Percentiles rank a stretch among this genome's conserved stretches.
Evolutionary conservation across 495 filamentous ascomycete species (phyloP).

Genomic region (Xylaria castorea): DNA sequence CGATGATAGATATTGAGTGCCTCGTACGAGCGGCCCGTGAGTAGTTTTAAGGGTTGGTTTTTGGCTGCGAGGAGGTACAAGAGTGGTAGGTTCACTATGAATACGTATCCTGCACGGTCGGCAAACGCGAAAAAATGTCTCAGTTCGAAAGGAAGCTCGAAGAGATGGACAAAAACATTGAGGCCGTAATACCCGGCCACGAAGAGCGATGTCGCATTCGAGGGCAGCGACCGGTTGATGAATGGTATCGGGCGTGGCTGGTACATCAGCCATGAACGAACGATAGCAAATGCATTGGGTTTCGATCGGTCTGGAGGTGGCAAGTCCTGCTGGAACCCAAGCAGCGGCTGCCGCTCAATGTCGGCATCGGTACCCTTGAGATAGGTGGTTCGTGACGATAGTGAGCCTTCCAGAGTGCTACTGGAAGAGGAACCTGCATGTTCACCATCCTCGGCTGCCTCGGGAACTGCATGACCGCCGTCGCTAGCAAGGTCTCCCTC

Average conservation of each 20-base stretch:
- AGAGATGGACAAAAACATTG: constrained; percentile 63
- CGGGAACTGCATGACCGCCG: constrained; percentile 1
- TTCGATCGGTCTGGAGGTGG: constrained; percentile 1
- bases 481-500: constrained; percentile 15
- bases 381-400: constrained; percentile 29
- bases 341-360: constrained; percentile 38
- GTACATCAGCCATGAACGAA: constrained; percentile 52
- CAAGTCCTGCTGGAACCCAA: constrained; percentile 19
- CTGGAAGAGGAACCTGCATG: constrained; percentile 36
- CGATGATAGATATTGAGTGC: constrained; percentile 68
- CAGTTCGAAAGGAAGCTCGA: constrained; percentile 50
- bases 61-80: constrained; percentile 69
- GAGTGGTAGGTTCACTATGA: constrained; percentile 65
- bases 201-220: constrained; percentile 59
- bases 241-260: constrained; percentile 62
- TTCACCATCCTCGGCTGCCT: constrained; percentile 29
- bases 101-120: constrained; percentile 60
- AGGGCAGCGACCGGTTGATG: constrained; percentile 60
- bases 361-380: constrained; percentile 32
- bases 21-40: constrained; percentile 70
- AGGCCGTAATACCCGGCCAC: constrained; percentile 57
- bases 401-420: constrained; percentile 36
- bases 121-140: constrained; percentile 60
- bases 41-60: constrained; percentile 62
- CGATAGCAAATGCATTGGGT: constrained; percentile 11